A percentile compares a stretch with the other conserved stretches of the same genome.
Evolutionary conservation across 1,284 basidiomycete species (phyloP).

Genomic region (Clitocybe nebularis): DNA sequence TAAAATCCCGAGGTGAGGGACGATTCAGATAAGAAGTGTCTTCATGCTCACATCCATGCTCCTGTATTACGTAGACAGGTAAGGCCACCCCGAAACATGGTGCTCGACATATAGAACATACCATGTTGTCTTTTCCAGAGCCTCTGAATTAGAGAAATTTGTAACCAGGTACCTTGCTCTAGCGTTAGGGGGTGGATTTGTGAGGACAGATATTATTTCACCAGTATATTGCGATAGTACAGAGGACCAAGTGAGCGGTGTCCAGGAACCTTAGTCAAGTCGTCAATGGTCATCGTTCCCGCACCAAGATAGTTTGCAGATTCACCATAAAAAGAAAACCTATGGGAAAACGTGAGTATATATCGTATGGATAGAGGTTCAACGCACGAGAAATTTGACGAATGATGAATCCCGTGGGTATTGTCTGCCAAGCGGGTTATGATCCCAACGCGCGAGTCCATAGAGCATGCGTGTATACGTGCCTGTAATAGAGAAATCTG

Average conservation of each 20-base stretch:
- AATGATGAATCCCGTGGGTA: slow-evolving; percentile 29
- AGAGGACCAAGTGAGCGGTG: slow-evolving; percentile 29
- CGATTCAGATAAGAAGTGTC: background rate
- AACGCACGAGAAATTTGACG: slow-evolving; percentile 28
- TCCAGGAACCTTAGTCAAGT: slow-evolving; percentile 25
- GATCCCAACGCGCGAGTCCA: no score
- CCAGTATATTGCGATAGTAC: slow-evolving; percentile 31
- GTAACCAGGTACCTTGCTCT: slow-evolving; percentile 31
- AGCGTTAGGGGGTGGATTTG: background rate
- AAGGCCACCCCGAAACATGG: background rate
- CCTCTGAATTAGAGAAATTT: slow-evolving; percentile 30
- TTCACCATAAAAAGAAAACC: slow-evolving; percentile 33
- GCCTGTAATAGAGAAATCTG: slow-evolving; percentile 36
- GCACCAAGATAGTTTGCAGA: background rate
- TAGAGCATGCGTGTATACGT: no score
- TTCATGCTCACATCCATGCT: slow-evolving; percentile 33
- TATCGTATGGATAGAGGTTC: background rate
- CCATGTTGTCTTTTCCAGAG: slow-evolving; percentile 33
- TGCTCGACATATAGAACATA: slow-evolving; percentile 15
- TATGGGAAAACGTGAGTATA: slow-evolving; percentile 11
- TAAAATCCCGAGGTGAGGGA: no score
- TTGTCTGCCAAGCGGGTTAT: slow-evolving; percentile 26
- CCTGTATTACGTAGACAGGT: slow-evolving; percentile 21
- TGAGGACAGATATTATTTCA: no score
- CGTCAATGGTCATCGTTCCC: background rate